Evolutionary conservation across 805 yeast genomes (phyloP).

Genomic region (Blastobotrys parvus): DNA sequence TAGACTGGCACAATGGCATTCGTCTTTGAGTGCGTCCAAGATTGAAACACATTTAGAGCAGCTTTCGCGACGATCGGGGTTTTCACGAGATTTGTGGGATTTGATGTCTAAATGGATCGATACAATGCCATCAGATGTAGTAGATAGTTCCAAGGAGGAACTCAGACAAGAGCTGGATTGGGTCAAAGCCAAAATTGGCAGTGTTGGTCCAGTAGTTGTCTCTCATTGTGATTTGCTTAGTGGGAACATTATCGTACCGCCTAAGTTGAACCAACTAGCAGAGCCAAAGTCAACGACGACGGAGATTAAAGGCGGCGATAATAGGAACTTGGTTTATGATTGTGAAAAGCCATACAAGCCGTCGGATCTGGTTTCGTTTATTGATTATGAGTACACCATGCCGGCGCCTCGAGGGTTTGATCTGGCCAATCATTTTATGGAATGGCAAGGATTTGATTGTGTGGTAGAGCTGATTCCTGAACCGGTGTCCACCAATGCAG

Average conservation of each 20-base stretch:
- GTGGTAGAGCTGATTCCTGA: conserved; percentile 50
- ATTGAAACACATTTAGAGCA: conserved; percentile 36
- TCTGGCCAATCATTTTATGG: conserved; percentile 86
- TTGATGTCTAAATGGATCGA: conserved; percentile 54
- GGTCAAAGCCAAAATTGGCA: conserved; percentile 37
- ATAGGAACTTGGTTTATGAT: background rate
- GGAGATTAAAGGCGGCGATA: background rate
- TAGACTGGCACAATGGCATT: conserved; percentile 66
- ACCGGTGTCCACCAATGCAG: conserved; percentile 36
- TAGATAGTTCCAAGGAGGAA: conserved; percentile 32
- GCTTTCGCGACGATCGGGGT: conserved; percentile 13
- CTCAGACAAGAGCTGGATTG: conserved; percentile 47
- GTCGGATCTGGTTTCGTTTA: conserved; percentile 36
- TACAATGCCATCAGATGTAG: conserved; percentile 43
- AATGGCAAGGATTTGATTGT: conserved; percentile 88
- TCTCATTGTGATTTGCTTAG: conserved; percentile 65
- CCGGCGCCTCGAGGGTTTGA: conserved; percentile 86
- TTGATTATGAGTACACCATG: conserved; percentile 94
- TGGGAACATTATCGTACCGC: conserved; percentile 63
- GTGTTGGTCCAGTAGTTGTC: conserved; percentile 47
- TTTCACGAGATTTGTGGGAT: conserved; percentile 44
- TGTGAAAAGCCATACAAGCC: conserved; percentile 7
- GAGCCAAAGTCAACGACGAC: background rate
- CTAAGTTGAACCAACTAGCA: background rate
- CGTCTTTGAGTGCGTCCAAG: conserved; percentile 35